Percentiles rank a stretch among this genome's conserved stretches.
phyloP scores from a whole-genome alignment of 1,284 basidiomycete species.

The Athelia sp. region DNA sequence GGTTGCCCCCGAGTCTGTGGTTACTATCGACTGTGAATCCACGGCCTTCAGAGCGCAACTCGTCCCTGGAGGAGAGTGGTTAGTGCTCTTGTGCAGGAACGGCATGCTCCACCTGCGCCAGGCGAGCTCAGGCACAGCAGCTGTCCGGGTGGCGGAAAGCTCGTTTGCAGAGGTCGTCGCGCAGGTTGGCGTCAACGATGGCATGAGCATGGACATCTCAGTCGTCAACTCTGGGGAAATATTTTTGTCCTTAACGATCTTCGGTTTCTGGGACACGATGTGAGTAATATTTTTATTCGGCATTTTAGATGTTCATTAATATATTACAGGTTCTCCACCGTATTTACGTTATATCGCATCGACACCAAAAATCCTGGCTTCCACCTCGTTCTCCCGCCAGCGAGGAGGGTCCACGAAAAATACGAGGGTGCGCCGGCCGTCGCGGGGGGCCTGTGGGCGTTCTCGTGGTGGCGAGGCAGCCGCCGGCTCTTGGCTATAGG shows the following conservation, averaged over 20 bases:
- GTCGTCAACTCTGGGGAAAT: neutral
- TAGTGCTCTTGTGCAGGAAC: neutral
- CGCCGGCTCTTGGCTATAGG: neutral
- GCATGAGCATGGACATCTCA: neutral
- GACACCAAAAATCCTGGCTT: neutral
- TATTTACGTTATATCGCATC: neutral
- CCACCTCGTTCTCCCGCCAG: neutral
- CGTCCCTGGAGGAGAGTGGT: neutral
- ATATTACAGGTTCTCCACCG: neutral
- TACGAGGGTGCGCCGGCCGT: neutral
- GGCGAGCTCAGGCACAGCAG: neutral
- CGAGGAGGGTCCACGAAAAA: neutral
- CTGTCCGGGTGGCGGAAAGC: neutral
- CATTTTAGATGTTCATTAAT: neutral
- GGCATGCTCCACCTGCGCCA: neutral
- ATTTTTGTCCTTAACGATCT: conserved; percentile 1
- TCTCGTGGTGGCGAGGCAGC: neutral
- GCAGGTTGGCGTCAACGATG: neutral
- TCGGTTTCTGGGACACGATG: neutral
- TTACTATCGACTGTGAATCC: neutral
- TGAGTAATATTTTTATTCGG: neutral
- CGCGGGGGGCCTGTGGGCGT: neutral
- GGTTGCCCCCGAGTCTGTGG: neutral
- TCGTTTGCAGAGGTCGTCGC: neutral
- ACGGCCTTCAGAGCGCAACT: neutral